A percentile compares a stretch with the other conserved stretches of the same genome.
Evolutionary conservation across 805 yeast genomes (phyloP).

Genomic region (Komagataella phaffii): DNA sequence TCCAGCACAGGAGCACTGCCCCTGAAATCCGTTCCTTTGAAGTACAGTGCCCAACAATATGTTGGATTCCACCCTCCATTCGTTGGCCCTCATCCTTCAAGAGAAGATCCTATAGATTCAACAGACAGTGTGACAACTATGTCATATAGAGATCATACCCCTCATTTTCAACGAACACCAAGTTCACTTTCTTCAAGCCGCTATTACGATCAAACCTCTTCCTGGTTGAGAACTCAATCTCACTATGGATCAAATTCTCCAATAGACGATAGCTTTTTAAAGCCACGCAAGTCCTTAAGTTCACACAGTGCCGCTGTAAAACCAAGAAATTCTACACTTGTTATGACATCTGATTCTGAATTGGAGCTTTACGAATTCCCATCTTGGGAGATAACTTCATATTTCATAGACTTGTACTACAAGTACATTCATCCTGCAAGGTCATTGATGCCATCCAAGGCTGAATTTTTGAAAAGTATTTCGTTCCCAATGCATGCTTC

Average conservation of each 20-base stretch:
- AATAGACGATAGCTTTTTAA: neutral
- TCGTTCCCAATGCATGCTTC: constrained; percentile 17
- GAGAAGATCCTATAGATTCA: neutral
- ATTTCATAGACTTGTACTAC: constrained; percentile 24
- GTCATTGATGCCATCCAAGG: constrained; percentile 22
- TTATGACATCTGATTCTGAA: constrained; percentile 12
- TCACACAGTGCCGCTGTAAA: neutral
- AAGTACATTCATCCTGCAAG: constrained; percentile 25
- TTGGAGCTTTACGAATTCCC: constrained; percentile 23
- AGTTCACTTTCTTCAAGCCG: neutral
- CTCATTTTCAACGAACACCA: neutral
- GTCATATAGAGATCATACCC: neutral
- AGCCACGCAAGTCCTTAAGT: neutral
- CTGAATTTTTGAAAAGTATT: constrained; percentile 15
- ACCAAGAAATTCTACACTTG: neutral
- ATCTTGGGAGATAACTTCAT: constrained; percentile 16
- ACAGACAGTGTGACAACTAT: neutral
- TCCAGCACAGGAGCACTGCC: neutral
- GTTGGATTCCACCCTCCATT: neutral
- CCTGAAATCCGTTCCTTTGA: neutral
- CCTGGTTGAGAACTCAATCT: neutral
- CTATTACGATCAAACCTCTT: neutral
- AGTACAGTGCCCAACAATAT: neutral
- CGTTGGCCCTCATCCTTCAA: neutral
- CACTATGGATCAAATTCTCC: neutral